Percentiles rank a stretch among this genome's conserved stretches.
phyloP scores from a whole-genome alignment of 345 rosid genomes.

The Brassica incana region DNA sequence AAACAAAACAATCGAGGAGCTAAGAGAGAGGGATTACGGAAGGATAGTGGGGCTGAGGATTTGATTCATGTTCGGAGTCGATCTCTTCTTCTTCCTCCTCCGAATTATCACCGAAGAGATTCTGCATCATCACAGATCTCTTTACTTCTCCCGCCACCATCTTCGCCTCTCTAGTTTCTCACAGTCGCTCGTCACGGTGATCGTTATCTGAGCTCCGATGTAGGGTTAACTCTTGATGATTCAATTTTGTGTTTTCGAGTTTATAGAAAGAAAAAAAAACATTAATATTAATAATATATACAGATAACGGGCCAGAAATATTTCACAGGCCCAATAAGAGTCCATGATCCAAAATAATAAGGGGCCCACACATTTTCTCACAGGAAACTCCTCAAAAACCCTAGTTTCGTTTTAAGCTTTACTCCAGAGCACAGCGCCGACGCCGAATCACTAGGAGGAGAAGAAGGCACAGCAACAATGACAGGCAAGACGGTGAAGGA shows the following conservation, averaged over 20 bases:
- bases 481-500: conserved; percentile 43
- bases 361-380: background rate
- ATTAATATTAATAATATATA: background rate
- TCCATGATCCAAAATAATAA: background rate
- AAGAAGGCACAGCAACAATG: conserved; percentile 23
- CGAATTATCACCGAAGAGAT: conserved; percentile 93
- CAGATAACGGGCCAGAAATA: background rate
- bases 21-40: conserved; percentile 50
- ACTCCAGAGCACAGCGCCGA: conserved; percentile 21
- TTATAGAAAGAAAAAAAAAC: background rate
- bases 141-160: conserved; percentile 90
- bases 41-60: conserved; percentile 77
- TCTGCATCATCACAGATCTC: conserved; percentile 96
- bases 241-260: background rate
- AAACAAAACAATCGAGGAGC: background rate
- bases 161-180: conserved; percentile 21
- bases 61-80: conserved; percentile 97
- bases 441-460: conserved; percentile 30
- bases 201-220: conserved; percentile 37
- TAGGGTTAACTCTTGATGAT: conserved; percentile 3
- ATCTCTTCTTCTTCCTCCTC: conserved; percentile 86
- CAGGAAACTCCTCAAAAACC: conserved; percentile 28
- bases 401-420: conserved; percentile 4
- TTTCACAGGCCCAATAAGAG: conserved; percentile 5
- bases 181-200: background rate